Conservation (phyloP, 805 yeast species). For the Wickerhamiella vanderwaltii region DNA sequence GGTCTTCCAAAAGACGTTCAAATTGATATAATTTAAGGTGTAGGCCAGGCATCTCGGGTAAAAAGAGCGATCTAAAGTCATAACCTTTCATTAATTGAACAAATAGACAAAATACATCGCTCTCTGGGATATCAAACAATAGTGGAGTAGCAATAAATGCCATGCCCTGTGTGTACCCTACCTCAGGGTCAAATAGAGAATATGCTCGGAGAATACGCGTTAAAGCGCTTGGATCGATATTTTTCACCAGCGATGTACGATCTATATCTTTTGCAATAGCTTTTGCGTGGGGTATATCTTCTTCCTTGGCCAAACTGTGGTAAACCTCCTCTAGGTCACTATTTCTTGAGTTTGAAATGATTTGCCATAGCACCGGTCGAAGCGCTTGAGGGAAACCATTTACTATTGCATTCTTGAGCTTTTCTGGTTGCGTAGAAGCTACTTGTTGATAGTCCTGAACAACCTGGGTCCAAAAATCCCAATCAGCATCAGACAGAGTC, state of each 20-base stretch:
- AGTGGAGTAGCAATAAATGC: slow-evolving; percentile 83
- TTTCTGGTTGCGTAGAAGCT: slow-evolving; percentile 48
- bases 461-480: slow-evolving; percentile 73
- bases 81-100: slow-evolving; percentile 73
- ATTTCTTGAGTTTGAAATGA: slow-evolving; percentile 68
- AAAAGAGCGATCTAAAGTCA: slow-evolving; percentile 60
- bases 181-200: slow-evolving; percentile 76
- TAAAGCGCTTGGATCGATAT: slow-evolving; percentile 43
- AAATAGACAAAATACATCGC: slow-evolving; percentile 73
- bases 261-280: slow-evolving; percentile 71
- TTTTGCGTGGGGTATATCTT: slow-evolving; percentile 52
- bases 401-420: slow-evolving; percentile 48
- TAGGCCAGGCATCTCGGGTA: slow-evolving; percentile 90
- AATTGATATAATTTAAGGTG: slow-evolving; percentile 77
- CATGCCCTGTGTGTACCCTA: slow-evolving; percentile 98
- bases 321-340: slow-evolving; percentile 48
- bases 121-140: slow-evolving; percentile 63
- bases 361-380: slow-evolving; percentile 88
- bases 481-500: slow-evolving; percentile 20
- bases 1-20: slow-evolving; percentile 73
- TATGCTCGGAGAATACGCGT: slow-evolving; percentile 72
- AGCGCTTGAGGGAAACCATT: slow-evolving; percentile 75
- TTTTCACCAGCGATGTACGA: slow-evolving; percentile 72
- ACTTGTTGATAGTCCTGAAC: slow-evolving; percentile 64
- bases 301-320: slow-evolving; percentile 35